These are phyloP conservation scores for Plantago lanceolata DNA, from an alignment of 305 asterid genomes.

Conservation along the genomic window DNA sequence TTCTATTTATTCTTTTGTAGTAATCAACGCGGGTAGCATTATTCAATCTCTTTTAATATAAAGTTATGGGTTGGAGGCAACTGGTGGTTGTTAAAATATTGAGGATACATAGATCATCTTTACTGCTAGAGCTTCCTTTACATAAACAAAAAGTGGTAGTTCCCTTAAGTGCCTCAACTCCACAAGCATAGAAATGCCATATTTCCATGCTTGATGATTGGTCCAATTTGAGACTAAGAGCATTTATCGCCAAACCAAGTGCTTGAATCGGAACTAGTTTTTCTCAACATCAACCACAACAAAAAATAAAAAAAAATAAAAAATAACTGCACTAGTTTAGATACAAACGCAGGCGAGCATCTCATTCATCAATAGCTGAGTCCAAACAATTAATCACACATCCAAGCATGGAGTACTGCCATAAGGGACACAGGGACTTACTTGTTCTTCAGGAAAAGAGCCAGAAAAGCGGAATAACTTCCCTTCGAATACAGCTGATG, in stretches of 20 bases:
- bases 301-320: no score
- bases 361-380: not conserved
- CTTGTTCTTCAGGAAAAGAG: conserved; percentile 81
- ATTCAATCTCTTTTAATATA: not conserved
- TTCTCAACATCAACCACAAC: no score
- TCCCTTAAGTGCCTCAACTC: not conserved
- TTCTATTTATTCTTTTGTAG: not conserved
- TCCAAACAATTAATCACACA: conserved; percentile 7
- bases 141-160: not conserved
- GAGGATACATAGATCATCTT: not conserved
- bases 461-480: conserved; percentile 63
- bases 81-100: not conserved
- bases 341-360: not conserved
- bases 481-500: conserved; percentile 58
- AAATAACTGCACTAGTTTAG: not conserved
- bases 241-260: not conserved
- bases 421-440: conserved; percentile 31
- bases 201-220: not conserved
- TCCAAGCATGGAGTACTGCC: not conserved
- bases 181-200: conserved; percentile 3
- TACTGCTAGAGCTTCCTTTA: not conserved
- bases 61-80: not conserved
- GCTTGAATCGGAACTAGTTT: not conserved
- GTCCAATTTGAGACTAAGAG: not conserved
- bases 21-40: not conserved